A percentile compares a stretch with the other conserved stretches of the same genome.
Evolutionary conservation across 2,329 filamentous ascomycete genomes (phyloP).

Genomic region (Aureobasidium sp.): DNA sequence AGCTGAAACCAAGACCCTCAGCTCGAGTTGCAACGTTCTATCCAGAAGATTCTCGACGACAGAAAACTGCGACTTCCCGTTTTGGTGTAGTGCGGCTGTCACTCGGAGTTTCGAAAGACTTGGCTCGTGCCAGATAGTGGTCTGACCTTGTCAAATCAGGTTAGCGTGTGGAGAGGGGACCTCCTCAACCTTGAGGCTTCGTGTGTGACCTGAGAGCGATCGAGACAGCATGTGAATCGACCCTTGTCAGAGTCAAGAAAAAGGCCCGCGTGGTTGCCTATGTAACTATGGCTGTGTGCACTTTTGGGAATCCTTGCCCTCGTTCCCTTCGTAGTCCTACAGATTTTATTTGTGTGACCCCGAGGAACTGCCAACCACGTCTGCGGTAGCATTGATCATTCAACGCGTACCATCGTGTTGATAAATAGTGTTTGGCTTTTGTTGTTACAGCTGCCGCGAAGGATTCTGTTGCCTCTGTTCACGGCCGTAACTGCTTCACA

Average conservation of each 20-base stretch:
- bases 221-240: neutral
- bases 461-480: neutral
- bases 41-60: neutral
- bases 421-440: slow-evolving; percentile 3
- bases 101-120: slow-evolving; percentile 2
- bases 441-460: neutral
- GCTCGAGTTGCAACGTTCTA: neutral
- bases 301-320: neutral
- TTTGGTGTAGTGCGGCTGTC: slow-evolving; percentile 2
- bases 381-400: slow-evolving; percentile 1
- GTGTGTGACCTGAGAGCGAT: slow-evolving; percentile 1
- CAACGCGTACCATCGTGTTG: slow-evolving; percentile 12
- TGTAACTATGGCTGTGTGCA: slow-evolving; percentile 3
- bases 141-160: neutral
- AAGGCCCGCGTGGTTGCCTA: neutral
- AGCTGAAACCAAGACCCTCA: neutral
- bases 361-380: neutral
- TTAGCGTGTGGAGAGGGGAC: neutral
- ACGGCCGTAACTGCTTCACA: neutral
- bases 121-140: slow-evolving; percentile 1
- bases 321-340: neutral
- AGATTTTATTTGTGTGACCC: neutral
- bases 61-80: neutral
- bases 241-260: slow-evolving; percentile 5
- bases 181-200: neutral